phyloP scores from a whole-genome alignment of 768 basidiomycete species.

The Boletus vinaceobasis region DNA sequence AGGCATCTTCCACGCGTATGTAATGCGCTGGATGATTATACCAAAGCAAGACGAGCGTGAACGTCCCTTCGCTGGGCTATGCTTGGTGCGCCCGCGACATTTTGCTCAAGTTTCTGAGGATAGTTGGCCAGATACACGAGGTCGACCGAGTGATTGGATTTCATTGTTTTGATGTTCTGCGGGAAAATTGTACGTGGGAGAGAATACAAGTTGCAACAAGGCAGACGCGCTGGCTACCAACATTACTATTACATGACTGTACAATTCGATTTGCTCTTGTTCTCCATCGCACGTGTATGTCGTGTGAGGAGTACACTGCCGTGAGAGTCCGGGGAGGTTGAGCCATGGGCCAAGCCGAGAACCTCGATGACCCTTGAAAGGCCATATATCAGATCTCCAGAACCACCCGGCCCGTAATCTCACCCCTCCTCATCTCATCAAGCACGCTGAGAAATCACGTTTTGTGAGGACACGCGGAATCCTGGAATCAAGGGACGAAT shows the following conservation, averaged over 20 bases:
- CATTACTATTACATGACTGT: too few species aligned
- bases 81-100: too few species aligned
- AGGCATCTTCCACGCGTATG: conserved; percentile 13
- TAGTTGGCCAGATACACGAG: not conserved
- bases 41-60: conserved; percentile 12
- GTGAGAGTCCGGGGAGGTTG: not conserved
- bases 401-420: conserved; percentile 19
- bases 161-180: not conserved
- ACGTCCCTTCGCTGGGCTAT: not conserved
- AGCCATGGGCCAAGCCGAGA: too few species aligned
- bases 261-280: not conserved
- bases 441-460: conserved; percentile 12
- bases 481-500: not conserved
- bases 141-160: not conserved
- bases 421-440: conserved; percentile 16
- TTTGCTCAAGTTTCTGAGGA: not conserved
- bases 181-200: too few species aligned
- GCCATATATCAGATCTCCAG: conserved; percentile 14
- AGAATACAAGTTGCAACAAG: not conserved
- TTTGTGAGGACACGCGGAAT: too few species aligned
- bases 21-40: conserved; percentile 17
- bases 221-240: not conserved
- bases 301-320: not conserved
- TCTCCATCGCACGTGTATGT: not conserved
- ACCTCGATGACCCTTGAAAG: not conserved